Evolutionary conservation across 78 protist species (phyloP).

Genomic region (Dictyostelium intermedium): DNA sequence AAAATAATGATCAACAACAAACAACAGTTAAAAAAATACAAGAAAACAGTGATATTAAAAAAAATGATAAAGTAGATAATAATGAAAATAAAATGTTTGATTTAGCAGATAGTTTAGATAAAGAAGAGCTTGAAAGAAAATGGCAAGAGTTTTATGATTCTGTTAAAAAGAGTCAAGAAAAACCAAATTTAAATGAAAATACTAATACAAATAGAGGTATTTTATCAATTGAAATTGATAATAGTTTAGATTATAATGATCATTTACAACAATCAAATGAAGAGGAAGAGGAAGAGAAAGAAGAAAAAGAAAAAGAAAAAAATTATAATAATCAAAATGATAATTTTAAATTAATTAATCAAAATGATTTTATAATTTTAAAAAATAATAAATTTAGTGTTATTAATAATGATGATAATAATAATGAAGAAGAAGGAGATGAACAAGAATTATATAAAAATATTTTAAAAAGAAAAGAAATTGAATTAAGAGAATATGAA

Average conservation of each 20-base stretch:
- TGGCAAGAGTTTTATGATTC: background rate
- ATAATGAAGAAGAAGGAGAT: background rate
- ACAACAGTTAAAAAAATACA: background rate
- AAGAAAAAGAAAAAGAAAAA: background rate
- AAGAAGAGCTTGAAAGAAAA: background rate
- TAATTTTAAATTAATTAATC: background rate
- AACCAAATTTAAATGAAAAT: background rate
- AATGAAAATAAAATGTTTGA: background rate
- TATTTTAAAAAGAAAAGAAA: background rate
- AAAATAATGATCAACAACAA: background rate
- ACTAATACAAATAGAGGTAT: background rate
- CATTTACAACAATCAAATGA: background rate
- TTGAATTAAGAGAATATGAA: background rate
- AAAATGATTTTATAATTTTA: background rate
- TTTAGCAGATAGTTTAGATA: background rate
- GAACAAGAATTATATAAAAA: background rate
- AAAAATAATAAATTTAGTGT: background rate
- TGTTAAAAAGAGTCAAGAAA: background rate
- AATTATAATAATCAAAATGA: background rate
- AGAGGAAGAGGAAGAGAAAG: background rate
- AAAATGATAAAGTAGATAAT: background rate
- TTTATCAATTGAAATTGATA: slow-evolving; percentile 3
- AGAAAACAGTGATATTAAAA: background rate
- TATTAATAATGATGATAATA: background rate
- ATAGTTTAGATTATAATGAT: background rate